A percentile compares a stretch with the other conserved stretches of the same genome.
These are phyloP conservation scores for Erysimum cheiri DNA, from an alignment of 441 rosid genomes.

Conservation along the genomic window DNA sequence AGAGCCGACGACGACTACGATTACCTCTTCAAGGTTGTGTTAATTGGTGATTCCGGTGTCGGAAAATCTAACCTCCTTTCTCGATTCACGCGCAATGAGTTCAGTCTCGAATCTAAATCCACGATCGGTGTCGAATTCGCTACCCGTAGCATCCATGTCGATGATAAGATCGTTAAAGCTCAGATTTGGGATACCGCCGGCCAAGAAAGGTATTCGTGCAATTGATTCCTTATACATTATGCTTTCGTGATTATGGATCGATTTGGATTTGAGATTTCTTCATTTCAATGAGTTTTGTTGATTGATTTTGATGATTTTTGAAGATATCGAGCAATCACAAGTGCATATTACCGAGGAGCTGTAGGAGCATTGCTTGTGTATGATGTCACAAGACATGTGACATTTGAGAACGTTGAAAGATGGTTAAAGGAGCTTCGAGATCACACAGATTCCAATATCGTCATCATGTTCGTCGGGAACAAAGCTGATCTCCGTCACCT, in stretches of 20 bases:
- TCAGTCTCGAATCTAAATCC: constrained; percentile 73
- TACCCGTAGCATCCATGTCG: constrained; percentile 69
- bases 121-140: constrained; percentile 78
- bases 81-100: constrained; percentile 69
- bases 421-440: constrained; percentile 73
- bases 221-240: neutral
- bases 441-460: constrained; percentile 63
- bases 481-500: constrained; percentile 69
- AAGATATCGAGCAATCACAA: constrained; percentile 73
- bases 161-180: constrained; percentile 71
- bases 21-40: constrained; percentile 67
- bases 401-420: constrained; percentile 63
- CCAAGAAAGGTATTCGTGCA: constrained; percentile 61
- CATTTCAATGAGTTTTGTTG: neutral
- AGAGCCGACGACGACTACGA: constrained; percentile 81
- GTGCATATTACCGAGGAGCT: constrained; percentile 72
- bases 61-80: constrained; percentile 72
- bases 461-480: constrained; percentile 74
- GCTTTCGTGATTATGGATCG: neutral
- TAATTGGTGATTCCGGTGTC: constrained; percentile 79
- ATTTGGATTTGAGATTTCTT: constrained; percentile 3
- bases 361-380: constrained; percentile 66
- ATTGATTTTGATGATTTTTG: neutral
- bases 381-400: constrained; percentile 66
- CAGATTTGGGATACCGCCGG: constrained; percentile 84